A percentile compares a stretch with the other conserved stretches of the same genome.
Conservation (phyloP, 805 yeast species). For the Lipomyces lipofer region DNA sequence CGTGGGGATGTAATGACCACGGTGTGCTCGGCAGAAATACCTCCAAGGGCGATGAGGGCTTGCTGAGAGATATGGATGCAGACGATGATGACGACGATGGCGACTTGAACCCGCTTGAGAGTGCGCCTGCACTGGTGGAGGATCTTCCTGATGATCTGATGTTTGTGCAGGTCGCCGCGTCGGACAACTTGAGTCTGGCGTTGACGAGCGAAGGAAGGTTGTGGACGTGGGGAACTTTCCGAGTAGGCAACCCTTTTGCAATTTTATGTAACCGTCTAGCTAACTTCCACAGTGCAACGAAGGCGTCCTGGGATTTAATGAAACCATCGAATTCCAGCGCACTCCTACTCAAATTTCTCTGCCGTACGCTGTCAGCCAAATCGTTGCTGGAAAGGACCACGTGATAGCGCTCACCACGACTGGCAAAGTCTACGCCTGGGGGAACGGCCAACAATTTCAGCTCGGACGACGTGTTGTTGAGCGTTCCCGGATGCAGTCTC, state of each 20-base stretch:
- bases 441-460: conserved; percentile 91
- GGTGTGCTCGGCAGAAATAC: conserved; percentile 88
- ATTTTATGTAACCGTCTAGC: too few relatives aligned
- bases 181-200: conserved; percentile 86
- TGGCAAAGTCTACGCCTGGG: conserved; percentile 95
- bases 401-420: conserved; percentile 75
- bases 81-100: conserved; percentile 72
- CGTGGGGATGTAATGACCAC: conserved; percentile 97
- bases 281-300: conserved; percentile 60
- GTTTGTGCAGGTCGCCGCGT: conserved; percentile 82
- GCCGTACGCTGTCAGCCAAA: conserved; percentile 69
- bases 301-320: conserved; percentile 82
- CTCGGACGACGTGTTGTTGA: conserved; percentile 83
- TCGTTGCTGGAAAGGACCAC: conserved; percentile 94
- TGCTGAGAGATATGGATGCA: conserved; percentile 65
- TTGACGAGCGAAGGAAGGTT: conserved; percentile 80
- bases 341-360: conserved; percentile 64
- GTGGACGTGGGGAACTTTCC: conserved; percentile 95
- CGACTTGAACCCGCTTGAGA: conserved; percentile 82
- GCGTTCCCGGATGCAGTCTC: conserved; percentile 68
- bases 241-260: conserved; percentile 31
- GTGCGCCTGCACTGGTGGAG: conserved; percentile 81
- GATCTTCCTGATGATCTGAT: conserved; percentile 51
- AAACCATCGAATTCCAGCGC: conserved; percentile 60
- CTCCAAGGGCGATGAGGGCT: conserved; percentile 53